Conservation (phyloP, 2,329 filamentous ascomycete species). For the Neofusicoccum cordaticola region DNA sequence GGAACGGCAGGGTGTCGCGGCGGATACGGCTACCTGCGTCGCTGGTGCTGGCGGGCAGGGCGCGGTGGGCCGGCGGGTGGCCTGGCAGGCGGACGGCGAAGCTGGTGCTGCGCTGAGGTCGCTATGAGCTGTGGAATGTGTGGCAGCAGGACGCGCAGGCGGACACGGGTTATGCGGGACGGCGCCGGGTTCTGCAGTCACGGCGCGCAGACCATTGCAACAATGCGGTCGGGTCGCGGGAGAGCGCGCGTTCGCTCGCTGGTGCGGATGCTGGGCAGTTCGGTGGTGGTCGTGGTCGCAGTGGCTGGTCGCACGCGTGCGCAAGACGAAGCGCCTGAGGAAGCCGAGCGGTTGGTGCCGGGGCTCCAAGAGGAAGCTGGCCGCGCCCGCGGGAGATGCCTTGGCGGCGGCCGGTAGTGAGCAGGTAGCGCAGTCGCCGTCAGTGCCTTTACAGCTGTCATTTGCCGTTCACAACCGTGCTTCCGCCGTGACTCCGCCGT, state of each 20-base stretch:
- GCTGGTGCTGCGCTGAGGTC: background rate
- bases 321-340: background rate
- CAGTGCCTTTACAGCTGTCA: background rate
- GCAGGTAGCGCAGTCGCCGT: background rate
- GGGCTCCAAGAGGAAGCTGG: background rate
- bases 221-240: background rate
- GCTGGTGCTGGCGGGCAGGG: background rate
- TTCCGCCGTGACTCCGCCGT: background rate
- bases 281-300: slow-evolving; percentile 5
- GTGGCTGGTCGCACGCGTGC: slow-evolving; percentile 7
- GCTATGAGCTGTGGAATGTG: slow-evolving; percentile 1
- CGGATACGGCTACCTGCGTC: background rate
- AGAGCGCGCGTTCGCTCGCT: background rate
- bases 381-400: background rate
- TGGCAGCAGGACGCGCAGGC: slow-evolving; percentile 3
- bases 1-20: background rate
- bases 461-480: background rate
- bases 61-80: background rate
- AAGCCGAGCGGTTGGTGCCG: slow-evolving; percentile 14
- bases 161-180: background rate
- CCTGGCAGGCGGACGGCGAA: background rate
- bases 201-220: slow-evolving; percentile 1
- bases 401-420: background rate
- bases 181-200: background rate
- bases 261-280: background rate